Conservation (phyloP, 1,284 basidiomycete genomes). For the Takashimella tepidaria region DNA sequence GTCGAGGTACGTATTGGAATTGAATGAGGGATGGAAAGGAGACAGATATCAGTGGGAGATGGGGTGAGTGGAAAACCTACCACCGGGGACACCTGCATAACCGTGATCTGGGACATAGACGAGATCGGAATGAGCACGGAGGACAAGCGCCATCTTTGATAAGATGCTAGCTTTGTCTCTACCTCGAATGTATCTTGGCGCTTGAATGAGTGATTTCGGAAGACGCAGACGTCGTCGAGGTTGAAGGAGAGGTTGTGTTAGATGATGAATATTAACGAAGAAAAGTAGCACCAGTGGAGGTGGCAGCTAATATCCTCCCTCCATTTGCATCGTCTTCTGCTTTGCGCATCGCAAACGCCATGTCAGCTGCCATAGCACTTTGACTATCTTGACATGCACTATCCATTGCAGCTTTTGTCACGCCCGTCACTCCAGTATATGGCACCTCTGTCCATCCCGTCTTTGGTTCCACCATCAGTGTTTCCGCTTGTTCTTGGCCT, state of each 20-base stretch:
- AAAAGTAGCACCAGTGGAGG: too few species aligned
- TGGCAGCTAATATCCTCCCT: too few species aligned
- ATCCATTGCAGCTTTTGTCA: background rate
- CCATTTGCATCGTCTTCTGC: constrained; percentile 24
- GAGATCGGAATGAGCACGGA: constrained; percentile 32
- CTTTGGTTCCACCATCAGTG: background rate
- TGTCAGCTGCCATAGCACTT: constrained; percentile 33
- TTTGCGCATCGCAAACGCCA: constrained; percentile 28
- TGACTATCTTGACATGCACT: constrained; percentile 11
- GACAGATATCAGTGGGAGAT: constrained; percentile 34
- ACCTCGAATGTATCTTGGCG: too few species aligned
- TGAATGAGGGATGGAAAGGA: constrained; percentile 32
- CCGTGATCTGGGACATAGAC: constrained; percentile 40
- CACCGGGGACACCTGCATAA: constrained; percentile 38
- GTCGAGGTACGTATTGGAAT: background rate
- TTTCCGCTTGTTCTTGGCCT: constrained; percentile 2
- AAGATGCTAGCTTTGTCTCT: too few species aligned
- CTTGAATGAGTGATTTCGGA: too few species aligned
- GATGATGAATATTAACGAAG: too few species aligned
- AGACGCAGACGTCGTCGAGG: too few species aligned
- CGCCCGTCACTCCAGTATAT: constrained; percentile 17
- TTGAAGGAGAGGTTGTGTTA: too few species aligned
- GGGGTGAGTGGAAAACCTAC: constrained; percentile 29
- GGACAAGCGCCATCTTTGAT: constrained; percentile 29
- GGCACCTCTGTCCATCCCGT: constrained; percentile 13